phyloP scores from a whole-genome alignment of 306 rosid species.

The Fragaria vesca region DNA sequence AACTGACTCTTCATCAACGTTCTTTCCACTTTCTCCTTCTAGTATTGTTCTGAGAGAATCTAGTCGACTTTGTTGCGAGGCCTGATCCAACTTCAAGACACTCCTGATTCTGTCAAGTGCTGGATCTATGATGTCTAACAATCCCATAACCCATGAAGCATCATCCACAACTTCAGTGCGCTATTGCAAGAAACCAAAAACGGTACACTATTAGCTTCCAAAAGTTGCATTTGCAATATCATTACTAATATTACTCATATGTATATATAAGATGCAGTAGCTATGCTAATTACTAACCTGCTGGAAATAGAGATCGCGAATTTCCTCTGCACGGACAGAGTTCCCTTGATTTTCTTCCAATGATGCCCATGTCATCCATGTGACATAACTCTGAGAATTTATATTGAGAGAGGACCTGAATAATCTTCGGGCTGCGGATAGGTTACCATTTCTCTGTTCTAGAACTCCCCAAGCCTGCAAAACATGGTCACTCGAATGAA shows the following conservation, averaged over 20 bases:
- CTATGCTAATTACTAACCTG: conserved; percentile 50
- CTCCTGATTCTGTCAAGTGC: conserved; percentile 80
- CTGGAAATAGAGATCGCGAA: conserved; percentile 86
- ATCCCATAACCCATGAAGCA: conserved; percentile 94
- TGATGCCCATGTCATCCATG: conserved; percentile 99
- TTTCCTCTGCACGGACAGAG: conserved; percentile 83
- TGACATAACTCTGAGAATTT: conserved; percentile 89
- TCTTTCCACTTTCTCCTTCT: conserved; percentile 35
- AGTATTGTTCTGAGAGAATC: conserved; percentile 31
- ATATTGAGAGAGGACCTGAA: conserved; percentile 77
- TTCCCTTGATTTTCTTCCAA: conserved; percentile 95
- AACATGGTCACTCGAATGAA: background rate
- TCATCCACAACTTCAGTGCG: conserved; percentile 94
- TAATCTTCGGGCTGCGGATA: conserved; percentile 75
- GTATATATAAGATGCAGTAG: background rate
- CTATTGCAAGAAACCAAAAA: conserved; percentile 46
- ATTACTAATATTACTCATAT: background rate
- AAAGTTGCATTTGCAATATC: background rate
- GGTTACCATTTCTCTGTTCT: conserved; percentile 79
- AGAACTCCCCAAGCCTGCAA: conserved; percentile 98
- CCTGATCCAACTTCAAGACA: conserved; percentile 60
- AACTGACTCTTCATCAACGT: conserved; percentile 28
- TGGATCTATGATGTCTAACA: conserved; percentile 85
- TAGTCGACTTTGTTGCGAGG: conserved; percentile 32
- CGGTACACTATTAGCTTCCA: background rate